Evolutionary conservation across 805 yeast species (phyloP).

Genomic region (Teunomyces cretensis): DNA sequence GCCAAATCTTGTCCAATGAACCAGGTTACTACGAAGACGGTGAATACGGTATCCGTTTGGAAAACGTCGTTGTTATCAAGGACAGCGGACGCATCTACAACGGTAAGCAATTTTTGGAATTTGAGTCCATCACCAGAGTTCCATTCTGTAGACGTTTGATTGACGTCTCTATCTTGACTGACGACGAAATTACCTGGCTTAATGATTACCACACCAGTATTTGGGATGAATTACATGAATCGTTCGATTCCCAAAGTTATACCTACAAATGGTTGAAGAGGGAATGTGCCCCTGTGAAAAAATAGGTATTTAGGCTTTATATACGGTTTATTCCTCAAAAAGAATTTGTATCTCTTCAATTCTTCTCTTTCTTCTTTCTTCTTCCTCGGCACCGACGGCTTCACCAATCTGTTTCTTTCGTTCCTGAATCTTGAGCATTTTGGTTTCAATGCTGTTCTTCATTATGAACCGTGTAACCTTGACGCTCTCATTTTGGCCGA

Average conservation of each 20-base stretch:
- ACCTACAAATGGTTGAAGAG: slow-evolving; percentile 51
- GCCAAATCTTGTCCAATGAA: slow-evolving; percentile 58
- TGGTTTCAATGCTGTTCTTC: slow-evolving; percentile 79
- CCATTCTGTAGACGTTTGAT: slow-evolving; percentile 83
- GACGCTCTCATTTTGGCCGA: slow-evolving; percentile 78
- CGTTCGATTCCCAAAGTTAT: slow-evolving; percentile 35
- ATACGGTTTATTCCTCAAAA: slow-evolving; percentile 44
- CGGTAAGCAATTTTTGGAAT: slow-evolving; percentile 58
- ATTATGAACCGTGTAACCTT: slow-evolving; percentile 78
- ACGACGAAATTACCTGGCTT: slow-evolving; percentile 66
- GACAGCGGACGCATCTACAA: slow-evolving; percentile 45
- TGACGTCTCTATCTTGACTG: slow-evolving; percentile 53
- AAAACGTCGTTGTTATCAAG: slow-evolving; percentile 49
- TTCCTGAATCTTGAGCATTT: slow-evolving; percentile 86
- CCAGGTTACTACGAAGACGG: slow-evolving; percentile 65
- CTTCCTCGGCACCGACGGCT: slow-evolving; percentile 73
- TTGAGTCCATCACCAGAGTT: slow-evolving; percentile 81
- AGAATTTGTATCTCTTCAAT: slow-evolving; percentile 71
- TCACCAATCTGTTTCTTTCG: slow-evolving; percentile 80
- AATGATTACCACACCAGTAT: slow-evolving; percentile 63
- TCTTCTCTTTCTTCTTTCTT: slow-evolving; percentile 65
- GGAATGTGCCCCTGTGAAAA: slow-evolving; percentile 38
- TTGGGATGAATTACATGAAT: slow-evolving; percentile 46
- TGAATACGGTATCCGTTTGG: slow-evolving; percentile 59
- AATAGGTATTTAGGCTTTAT: slow-evolving; percentile 2